Base-by-base conservation (phyloP, 768 basidiomycete genomes). In the Trametes villosa region DNA sequence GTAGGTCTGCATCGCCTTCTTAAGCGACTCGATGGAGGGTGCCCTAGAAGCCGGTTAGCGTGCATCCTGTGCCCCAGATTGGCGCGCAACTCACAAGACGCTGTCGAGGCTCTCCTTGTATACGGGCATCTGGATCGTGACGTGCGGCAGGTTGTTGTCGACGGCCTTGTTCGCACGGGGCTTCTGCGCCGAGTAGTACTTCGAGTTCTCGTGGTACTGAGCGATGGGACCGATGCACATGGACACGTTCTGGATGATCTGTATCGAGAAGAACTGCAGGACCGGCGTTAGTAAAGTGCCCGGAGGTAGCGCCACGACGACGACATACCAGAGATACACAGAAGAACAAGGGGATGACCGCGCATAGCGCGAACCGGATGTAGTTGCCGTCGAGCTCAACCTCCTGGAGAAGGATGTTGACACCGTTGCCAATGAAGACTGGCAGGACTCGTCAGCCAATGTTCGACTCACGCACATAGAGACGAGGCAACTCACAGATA, bases 361-460 rank as follows among this genome's bases (percentile, higher is more conserved):
- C 70, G 47, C 78, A 67, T 45, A 86, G 76, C 26, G 75, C 78
- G 69, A 81, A 83, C 63, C 72, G 73, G 52, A 67, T 70, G 66
- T 70, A 76, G 40, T 68, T 64, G 62, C 79, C 76, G 72, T 86
- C 86, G 49, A 85, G 77, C 57, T 76, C 57, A 63, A 76, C 83
- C 67, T 86, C 83, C 22, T 76, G 69, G 9, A 94, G 61, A 36
- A 94, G 70, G 4, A 81, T 83, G 62, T 83, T 85, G 67, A 88
- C 45, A 47, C 85, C 86, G 66, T 84, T 87, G 0, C 86, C 85
- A 13, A 88, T 78, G 67, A 90, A 89, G 34, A 87, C 84, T 65
- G 81, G 34, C 12, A 8, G 9, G 17, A 8, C 15, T 3, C 24
- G 20, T 5, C 29, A 73, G 17, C 22, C 49, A 4, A 79, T 57